Conservation (phyloP, 768 basidiomycete genomes). For the Lactarius sp. region DNA sequence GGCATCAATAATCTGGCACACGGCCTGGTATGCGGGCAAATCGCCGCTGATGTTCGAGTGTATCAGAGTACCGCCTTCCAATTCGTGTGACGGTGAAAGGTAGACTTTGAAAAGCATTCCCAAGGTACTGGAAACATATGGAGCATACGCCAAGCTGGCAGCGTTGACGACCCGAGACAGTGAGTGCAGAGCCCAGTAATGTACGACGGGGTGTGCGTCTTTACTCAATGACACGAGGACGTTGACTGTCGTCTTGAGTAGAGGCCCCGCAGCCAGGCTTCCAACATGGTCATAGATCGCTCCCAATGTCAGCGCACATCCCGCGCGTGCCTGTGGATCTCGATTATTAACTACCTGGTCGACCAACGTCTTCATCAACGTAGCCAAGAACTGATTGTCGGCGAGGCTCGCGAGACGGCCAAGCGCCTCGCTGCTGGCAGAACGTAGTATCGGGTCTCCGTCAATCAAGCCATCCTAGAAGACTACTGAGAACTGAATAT, state of each 20-base stretch:
- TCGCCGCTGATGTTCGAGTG: slow-evolving; percentile 88
- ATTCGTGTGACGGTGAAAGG: slow-evolving; percentile 84
- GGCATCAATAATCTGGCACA: slow-evolving; percentile 89
- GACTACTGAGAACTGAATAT: slow-evolving; percentile 10
- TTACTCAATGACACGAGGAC: slow-evolving; percentile 91
- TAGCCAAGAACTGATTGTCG: slow-evolving; percentile 77
- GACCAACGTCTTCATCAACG: slow-evolving; percentile 84
- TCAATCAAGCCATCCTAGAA: slow-evolving; percentile 74
- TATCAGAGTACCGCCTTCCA: slow-evolving; percentile 79
- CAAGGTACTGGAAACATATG: slow-evolving; percentile 82
- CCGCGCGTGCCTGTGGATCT: slow-evolving; percentile 87
- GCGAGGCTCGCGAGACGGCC: slow-evolving; percentile 82
- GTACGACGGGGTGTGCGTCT: slow-evolving; percentile 95
- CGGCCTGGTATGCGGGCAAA: slow-evolving; percentile 84
- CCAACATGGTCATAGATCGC: slow-evolving; percentile 90
- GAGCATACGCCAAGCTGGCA: slow-evolving; percentile 86
- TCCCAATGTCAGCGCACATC: slow-evolving; percentile 89
- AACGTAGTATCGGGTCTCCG: slow-evolving; percentile 69
- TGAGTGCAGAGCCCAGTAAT: slow-evolving; percentile 88
- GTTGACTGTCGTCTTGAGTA: slow-evolving; percentile 93
- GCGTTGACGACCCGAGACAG: slow-evolving; percentile 85
- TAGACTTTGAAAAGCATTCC: slow-evolving; percentile 91
- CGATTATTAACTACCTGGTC: slow-evolving; percentile 94
- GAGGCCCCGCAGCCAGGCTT: slow-evolving; percentile 88
- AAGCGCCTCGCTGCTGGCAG: slow-evolving; percentile 80